Percentiles rank a stretch among this genome's conserved stretches.
Evolutionary conservation across 139 green algal genomes (phyloP).

Genomic region (Micractinium conductrix): DNA sequence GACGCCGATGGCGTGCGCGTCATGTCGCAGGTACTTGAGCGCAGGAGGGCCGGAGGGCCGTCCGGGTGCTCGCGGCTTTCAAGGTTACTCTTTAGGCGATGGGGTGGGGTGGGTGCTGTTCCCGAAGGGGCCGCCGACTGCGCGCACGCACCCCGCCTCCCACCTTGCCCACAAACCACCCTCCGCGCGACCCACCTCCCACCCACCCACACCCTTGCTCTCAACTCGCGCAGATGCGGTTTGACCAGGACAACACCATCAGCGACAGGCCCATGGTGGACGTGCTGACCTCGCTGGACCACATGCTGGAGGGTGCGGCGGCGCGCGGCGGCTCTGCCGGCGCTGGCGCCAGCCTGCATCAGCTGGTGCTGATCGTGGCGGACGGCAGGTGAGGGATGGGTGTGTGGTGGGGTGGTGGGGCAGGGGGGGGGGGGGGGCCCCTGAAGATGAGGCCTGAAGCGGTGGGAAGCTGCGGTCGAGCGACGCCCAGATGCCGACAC

Average conservation of each 20-base stretch:
- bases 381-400: conserved; percentile 68
- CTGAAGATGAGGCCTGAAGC: not conserved
- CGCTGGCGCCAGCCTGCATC: conserved; percentile 62
- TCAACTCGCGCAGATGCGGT: conserved; percentile 37
- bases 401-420: not conserved
- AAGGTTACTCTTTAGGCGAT: too few species aligned
- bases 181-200: not conserved
- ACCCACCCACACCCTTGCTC: not conserved
- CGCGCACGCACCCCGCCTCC: too few species aligned
- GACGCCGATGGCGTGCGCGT: conserved; percentile 82
- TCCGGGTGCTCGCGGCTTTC: not conserved
- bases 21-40: conserved; percentile 47
- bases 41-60: not conserved
- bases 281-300: conserved; percentile 78
- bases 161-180: not conserved
- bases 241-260: conserved; percentile 96
- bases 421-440: not conserved
- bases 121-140: too few species aligned
- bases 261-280: conserved; percentile 89
- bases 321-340: conserved; percentile 35
- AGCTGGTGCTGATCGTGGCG: conserved; percentile 97
- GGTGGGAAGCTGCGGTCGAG: not conserved
- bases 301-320: conserved; percentile 75
- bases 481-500: not conserved
- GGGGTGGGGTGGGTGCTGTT: too few species aligned